Percentiles rank a stretch among this genome's conserved stretches.
Conservation (phyloP, 345 rosid genomes). For the Rhodomyrtus tomentosa region DNA sequence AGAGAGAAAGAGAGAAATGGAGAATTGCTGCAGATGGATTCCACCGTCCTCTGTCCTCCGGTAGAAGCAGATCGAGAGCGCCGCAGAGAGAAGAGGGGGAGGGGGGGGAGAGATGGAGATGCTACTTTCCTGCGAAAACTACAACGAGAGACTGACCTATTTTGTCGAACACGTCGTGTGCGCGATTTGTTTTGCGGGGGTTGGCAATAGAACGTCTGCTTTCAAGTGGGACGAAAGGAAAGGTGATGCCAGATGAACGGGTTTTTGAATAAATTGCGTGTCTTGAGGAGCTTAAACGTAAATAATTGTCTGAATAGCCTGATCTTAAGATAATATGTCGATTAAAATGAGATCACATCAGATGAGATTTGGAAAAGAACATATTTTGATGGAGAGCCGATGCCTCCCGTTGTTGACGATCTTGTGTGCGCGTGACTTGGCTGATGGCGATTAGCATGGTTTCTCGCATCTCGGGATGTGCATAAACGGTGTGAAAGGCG, state of each 20-base stretch:
- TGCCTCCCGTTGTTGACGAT: neutral
- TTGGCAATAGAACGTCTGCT: too few relatives aligned
- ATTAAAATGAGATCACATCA: fast-evolving
- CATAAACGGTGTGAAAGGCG: fast-evolving
- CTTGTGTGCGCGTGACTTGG: neutral
- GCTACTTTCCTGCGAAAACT: neutral
- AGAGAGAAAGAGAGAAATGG: neutral
- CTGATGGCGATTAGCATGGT: neutral
- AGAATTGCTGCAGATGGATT: neutral
- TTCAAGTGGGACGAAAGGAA: too few relatives aligned
- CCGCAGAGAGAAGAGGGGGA: neutral
- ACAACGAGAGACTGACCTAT: neutral
- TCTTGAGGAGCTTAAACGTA: neutral
- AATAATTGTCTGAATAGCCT: fast-evolving
- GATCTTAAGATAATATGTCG: neutral
- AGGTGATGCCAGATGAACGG: too few relatives aligned
- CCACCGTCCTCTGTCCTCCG: neutral
- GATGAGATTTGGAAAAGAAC: neutral
- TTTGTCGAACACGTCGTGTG: too few relatives aligned
- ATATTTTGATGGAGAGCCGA: fast-evolving
- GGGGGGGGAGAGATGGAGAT: neutral
- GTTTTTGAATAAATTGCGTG: too few relatives aligned
- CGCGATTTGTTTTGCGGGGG: too few relatives aligned
- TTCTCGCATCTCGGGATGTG: neutral
- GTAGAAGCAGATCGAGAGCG: neutral